These are phyloP conservation scores for Rhodotorula kratochvilovae DNA, from an alignment of 768 basidiomycete species.

Conservation along the genomic window DNA sequence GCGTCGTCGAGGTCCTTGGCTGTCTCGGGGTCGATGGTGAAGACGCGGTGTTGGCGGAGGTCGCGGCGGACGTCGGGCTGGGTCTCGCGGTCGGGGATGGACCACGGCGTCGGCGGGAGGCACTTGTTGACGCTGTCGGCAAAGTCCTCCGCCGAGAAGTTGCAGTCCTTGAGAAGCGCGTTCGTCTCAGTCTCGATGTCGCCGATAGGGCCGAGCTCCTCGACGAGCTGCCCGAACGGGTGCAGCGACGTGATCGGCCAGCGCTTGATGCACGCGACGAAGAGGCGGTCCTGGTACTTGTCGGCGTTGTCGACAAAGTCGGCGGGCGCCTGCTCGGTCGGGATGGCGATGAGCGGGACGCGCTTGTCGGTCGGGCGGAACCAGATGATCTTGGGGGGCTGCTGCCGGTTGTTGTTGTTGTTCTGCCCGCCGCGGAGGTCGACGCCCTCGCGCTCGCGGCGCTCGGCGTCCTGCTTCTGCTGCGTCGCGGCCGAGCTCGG, in stretches of 20 bases:
- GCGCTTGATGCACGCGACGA: slow-evolving; percentile 97
- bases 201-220: slow-evolving; percentile 97
- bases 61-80: slow-evolving; percentile 76
- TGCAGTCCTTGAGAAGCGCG: slow-evolving; percentile 94
- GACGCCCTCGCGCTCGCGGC: slow-evolving; percentile 93
- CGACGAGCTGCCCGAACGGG: slow-evolving; percentile 96
- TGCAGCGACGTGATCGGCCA: slow-evolving; percentile 86
- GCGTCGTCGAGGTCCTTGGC: slow-evolving; percentile 96
- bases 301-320: slow-evolving; percentile 96
- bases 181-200: slow-evolving; percentile 97
- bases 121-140: slow-evolving; percentile 91
- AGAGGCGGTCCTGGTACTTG: slow-evolving; percentile 78
- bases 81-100: slow-evolving; percentile 47
- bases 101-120: slow-evolving; percentile 91
- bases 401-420: slow-evolving; percentile 49
- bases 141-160: slow-evolving; percentile 91
- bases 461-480: slow-evolving; percentile 67
- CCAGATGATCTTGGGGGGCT: slow-evolving; percentile 98
- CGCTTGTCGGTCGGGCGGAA: slow-evolving; percentile 99
- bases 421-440: slow-evolving; percentile 47
- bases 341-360: slow-evolving; percentile 96
- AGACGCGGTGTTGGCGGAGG: slow-evolving; percentile 73
- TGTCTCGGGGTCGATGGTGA: slow-evolving; percentile 84
- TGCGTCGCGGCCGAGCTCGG: slow-evolving; percentile 36
- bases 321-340: slow-evolving; percentile 86